Conservation (phyloP, 208 protist species). For the Trypanosoma platydactyli region DNA sequence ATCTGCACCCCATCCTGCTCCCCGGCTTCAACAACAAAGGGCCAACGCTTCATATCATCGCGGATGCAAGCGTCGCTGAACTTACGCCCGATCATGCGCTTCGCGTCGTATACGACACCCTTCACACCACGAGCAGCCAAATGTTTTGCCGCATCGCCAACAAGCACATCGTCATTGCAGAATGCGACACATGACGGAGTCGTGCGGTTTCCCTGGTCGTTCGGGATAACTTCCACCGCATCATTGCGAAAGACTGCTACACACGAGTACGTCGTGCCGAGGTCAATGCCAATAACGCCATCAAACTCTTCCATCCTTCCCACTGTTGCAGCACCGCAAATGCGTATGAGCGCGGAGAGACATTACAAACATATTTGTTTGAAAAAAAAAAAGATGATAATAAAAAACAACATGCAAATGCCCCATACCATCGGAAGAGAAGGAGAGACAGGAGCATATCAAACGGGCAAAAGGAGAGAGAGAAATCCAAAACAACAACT, state of each 20-base stretch:
- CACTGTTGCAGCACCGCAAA: background rate
- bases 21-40: slow-evolving; percentile 89
- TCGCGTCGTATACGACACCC: slow-evolving; percentile 96
- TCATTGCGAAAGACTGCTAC: slow-evolving; percentile 96
- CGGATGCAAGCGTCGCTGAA: slow-evolving; percentile 90
- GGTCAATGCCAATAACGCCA: slow-evolving; percentile 87
- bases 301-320: slow-evolving; percentile 35
- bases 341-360: background rate
- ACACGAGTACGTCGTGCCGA: slow-evolving; percentile 96
- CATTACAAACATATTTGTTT: background rate
- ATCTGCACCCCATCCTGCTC: slow-evolving; percentile 46
- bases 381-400: background rate
- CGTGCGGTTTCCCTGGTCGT: slow-evolving; percentile 99
- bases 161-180: slow-evolving; percentile 93
- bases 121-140: slow-evolving; percentile 87
- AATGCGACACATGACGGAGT: slow-evolving; percentile 99
- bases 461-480: background rate
- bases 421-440: background rate
- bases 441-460: background rate
- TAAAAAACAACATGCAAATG: background rate
- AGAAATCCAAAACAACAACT: background rate
- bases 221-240: slow-evolving; percentile 98
- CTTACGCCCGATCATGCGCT: slow-evolving; percentile 93
- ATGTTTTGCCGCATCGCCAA: slow-evolving; percentile 96
- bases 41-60: slow-evolving; percentile 93